Base-by-base conservation (phyloP, 169 alveolate genomes). In the Plasmodium malariae region DNA sequence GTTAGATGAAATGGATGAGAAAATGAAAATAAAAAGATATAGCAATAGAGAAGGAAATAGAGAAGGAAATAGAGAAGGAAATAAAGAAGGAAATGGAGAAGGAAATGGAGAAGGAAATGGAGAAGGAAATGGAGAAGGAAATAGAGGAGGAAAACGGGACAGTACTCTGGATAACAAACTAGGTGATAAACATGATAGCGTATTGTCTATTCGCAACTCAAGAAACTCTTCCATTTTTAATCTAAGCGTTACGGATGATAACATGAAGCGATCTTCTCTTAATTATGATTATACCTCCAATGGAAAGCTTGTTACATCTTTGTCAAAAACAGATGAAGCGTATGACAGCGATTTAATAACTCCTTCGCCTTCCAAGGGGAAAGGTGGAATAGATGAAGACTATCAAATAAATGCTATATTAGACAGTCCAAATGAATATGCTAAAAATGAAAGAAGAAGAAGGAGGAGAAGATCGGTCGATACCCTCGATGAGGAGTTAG, bases 331-430 rank as follows among this genome's bases (percentile, higher is more conserved):
- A 2, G 89, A 78, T 6, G 14, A 62, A 45, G 55, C 55, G 0
- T 78, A 78, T 37, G 89, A 78, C 24, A 78, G 89, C 3, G 89
- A 78, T 63, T 24, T 78, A 26, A 62, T 78, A 60, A 78, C 89
- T 5, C 89, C 89, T 1, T 78, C 89, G n/a, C 89, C 89, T 37
- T 78, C 89, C 2, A 78, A 78, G 55, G 69, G 12, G 48, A 34
- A 78, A 3, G 37, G 67, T 0, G 30, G 24, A 49, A 36, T 21
- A 11, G 48, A 68, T 3, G 49, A 19, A 7, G 67, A 40, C 24
- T 32, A 36, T 32, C 21, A 17, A 34, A n/a, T 14, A 36, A 74
- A 30, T 65, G 69, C 36, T 24, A 4, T 43, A 19, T 30, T 12
- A n/a, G 59, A 49, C 34, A 26, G 49, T 32, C 5, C 5, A n/a